A percentile compares a stretch with the other conserved stretches of the same genome.
Conservation (phyloP, 371 early-diverging fungal species). For the Mortierella sp. region DNA sequence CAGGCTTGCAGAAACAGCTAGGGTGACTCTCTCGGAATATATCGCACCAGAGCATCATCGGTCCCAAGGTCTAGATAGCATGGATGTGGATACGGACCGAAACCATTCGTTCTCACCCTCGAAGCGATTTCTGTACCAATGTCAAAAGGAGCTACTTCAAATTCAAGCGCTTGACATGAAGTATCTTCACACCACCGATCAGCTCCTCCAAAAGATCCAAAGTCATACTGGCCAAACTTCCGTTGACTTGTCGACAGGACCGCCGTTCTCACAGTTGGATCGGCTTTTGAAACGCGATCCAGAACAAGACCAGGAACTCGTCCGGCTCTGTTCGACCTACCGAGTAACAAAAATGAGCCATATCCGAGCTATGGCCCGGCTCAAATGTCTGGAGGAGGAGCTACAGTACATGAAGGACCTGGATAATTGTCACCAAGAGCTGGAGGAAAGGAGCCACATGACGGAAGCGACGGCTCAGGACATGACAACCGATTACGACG, state of each 20-base stretch:
- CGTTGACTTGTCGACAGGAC: background rate
- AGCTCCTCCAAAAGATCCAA: constrained; percentile 9
- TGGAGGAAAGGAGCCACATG: background rate
- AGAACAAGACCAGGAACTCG: constrained; percentile 31
- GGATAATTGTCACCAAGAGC: constrained; percentile 8
- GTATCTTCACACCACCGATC: constrained; percentile 8
- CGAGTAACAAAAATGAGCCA: constrained; percentile 50
- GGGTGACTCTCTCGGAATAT: constrained; percentile 7
- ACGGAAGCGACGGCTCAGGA: constrained; percentile 12
- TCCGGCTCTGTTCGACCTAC: constrained; percentile 39
- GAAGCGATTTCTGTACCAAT: constrained; percentile 27
- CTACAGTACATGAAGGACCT: constrained; percentile 28
- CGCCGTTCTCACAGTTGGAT: constrained; percentile 2
- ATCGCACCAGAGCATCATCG: background rate
- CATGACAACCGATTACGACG: constrained; percentile 10
- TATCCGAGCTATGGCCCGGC: constrained; percentile 42
- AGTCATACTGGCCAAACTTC: background rate
- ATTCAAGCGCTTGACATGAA: constrained; percentile 19
- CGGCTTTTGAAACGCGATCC: constrained; percentile 24
- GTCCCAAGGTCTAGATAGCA: background rate
- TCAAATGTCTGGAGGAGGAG: constrained; percentile 40
- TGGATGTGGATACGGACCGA: constrained; percentile 2
- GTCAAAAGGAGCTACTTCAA: constrained; percentile 18
- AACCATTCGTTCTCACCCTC: background rate
- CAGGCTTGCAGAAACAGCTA: constrained; percentile 25